Percentiles rank a stretch among this genome's conserved stretches.
These are phyloP conservation scores for Crucihimalaya himalaica DNA, from an alignment of 345 rosid genomes.

Conservation along the genomic window DNA sequence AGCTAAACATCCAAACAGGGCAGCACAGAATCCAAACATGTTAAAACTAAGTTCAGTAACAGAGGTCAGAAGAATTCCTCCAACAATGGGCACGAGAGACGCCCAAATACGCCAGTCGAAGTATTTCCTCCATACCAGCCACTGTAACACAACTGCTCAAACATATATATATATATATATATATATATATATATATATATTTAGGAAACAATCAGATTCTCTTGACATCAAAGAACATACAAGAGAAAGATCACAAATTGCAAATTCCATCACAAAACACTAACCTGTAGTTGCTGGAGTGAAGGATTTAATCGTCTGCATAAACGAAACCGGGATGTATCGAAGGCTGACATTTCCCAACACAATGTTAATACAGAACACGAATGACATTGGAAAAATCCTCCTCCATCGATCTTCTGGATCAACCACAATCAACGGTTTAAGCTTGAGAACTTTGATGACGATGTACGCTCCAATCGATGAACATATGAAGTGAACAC, in stretches of 20 bases:
- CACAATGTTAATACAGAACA: constrained; percentile 95
- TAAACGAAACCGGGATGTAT: constrained; percentile 96
- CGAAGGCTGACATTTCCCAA: constrained; percentile 94
- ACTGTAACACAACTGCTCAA: constrained; percentile 86
- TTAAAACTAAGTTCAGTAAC: constrained; percentile 94
- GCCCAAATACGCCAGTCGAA: constrained; percentile 99
- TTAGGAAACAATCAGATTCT: constrained; percentile 32
- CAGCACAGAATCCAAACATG: constrained; percentile 96
- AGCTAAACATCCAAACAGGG: constrained; percentile 95
- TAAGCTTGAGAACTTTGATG: constrained; percentile 87
- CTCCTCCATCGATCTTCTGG: constrained; percentile 96
- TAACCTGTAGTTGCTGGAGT: constrained; percentile 99
- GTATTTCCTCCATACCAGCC: constrained; percentile 95
- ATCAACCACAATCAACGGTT: constrained; percentile 82
- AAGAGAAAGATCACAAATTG: neutral
- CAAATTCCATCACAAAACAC: constrained; percentile 8
- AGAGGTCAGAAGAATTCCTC: constrained; percentile 96
- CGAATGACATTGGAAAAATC: constrained; percentile 98
- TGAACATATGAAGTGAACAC: constrained; percentile 95
- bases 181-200: neutral
- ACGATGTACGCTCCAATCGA: constrained; percentile 89
- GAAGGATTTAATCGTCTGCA: constrained; percentile 99
- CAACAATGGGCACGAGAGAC: constrained; percentile 91
- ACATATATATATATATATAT: constrained; percentile 12
- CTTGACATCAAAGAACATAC: neutral